phyloP scores from a whole-genome alignment of 1,139 yeast species.

The Geotrichum siamense region DNA sequence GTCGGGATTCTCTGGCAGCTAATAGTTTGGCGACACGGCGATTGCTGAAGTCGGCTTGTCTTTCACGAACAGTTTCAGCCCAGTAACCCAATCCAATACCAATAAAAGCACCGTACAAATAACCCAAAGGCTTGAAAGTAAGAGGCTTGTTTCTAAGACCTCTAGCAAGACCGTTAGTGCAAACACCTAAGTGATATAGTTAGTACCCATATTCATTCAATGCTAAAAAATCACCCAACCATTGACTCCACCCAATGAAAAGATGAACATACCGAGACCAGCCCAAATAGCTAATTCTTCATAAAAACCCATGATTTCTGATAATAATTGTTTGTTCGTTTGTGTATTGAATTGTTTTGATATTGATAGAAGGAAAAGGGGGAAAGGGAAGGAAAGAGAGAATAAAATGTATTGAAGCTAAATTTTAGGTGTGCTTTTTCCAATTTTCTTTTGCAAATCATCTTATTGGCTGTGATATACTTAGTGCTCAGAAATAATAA shows the following conservation, averaged over 20 bases:
- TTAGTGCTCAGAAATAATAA: slow-evolving; percentile 7
- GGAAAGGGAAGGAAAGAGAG: neutral
- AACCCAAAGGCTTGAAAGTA: slow-evolving; percentile 33
- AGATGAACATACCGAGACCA: slow-evolving; percentile 18
- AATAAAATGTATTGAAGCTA: too few species aligned
- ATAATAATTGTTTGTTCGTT: neutral
- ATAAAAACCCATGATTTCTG: slow-evolving; percentile 21
- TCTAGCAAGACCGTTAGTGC: slow-evolving; percentile 30
- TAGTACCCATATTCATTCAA: too few species aligned
- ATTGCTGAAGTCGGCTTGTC: slow-evolving; percentile 31
- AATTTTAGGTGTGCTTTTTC: too few species aligned
- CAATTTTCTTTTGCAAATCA: slow-evolving; percentile 7
- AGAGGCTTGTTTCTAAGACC: slow-evolving; percentile 36
- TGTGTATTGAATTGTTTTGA: slow-evolving; percentile 1
- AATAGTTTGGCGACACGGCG: slow-evolving; percentile 29
- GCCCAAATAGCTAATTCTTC: slow-evolving; percentile 34
- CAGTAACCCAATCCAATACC: slow-evolving; percentile 33
- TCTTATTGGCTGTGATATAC: slow-evolving; percentile 12
- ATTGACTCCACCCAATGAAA: too few species aligned
- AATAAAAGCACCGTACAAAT: slow-evolving; percentile 30
- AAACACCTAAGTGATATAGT: neutral
- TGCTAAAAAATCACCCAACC: neutral
- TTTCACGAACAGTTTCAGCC: slow-evolving; percentile 29
- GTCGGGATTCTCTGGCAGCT: slow-evolving; percentile 30
- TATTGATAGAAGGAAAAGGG: too few species aligned